Percentiles rank a stretch among this genome's conserved stretches.
Evolutionary conservation across 2,329 filamentous ascomycete species (phyloP).

Genomic region (Colletotrichum incanum): DNA sequence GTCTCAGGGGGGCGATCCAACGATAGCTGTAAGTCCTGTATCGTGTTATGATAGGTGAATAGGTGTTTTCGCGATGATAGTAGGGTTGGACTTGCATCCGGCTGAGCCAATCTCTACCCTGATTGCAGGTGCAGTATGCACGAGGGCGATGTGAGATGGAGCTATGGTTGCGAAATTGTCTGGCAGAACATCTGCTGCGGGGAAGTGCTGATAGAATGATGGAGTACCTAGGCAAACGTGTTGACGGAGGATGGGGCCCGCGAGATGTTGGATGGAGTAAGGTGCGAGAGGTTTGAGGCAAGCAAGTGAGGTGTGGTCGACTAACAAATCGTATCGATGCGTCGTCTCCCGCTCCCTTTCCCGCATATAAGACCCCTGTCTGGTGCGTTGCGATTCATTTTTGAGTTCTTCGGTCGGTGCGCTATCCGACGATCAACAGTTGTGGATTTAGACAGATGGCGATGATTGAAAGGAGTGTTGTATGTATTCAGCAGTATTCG

Average conservation of each 20-base stretch:
- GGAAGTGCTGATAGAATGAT: neutral
- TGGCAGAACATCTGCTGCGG: constrained; percentile 21
- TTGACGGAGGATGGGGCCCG: neutral
- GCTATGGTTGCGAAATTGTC: neutral
- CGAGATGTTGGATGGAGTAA: neutral
- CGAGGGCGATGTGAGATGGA: neutral
- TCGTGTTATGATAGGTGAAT: neutral
- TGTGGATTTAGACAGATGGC: neutral
- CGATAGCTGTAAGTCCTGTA: neutral
- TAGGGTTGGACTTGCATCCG: neutral
- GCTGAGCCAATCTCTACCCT: neutral
- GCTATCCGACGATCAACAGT: constrained; percentile 30
- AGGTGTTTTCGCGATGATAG: neutral
- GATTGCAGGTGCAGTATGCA: neutral
- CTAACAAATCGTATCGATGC: neutral
- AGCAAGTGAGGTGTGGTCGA: neutral
- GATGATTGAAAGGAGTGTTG: neutral
- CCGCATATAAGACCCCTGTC: constrained; percentile 7
- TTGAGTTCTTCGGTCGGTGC: constrained; percentile 21
- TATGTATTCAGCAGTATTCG: neutral
- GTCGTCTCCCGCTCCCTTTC: constrained; percentile 1
- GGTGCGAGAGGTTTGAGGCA: neutral
- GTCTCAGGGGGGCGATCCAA: neutral
- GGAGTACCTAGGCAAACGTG: neutral
- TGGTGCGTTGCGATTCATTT: constrained; percentile 25